These are phyloP conservation scores for Barnettozyma sp. DNA, from an alignment of 805 yeast genomes.

Conservation along the genomic window DNA sequence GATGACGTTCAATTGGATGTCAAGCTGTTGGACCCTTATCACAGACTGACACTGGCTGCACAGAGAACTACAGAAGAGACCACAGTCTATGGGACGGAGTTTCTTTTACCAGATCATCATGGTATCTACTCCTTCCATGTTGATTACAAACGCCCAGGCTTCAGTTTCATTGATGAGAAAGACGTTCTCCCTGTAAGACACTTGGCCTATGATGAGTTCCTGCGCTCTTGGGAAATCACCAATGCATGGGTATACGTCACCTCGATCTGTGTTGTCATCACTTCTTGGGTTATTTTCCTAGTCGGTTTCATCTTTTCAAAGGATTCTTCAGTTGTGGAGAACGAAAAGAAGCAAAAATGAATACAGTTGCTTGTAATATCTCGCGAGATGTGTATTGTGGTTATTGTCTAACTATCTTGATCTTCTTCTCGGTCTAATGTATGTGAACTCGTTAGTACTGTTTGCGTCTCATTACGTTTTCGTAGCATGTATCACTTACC, in stretches of 20 bases:
- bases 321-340: constrained; percentile 12
- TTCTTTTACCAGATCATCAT: constrained; percentile 88
- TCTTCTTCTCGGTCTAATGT: constrained; percentile 11
- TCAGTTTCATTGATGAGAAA: constrained; percentile 56
- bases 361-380: not conserved
- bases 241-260: constrained; percentile 89
- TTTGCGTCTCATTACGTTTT: too few relatives aligned
- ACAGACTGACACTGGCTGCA: constrained; percentile 59
- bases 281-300: constrained; percentile 76
- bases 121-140: constrained; percentile 88
- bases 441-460: constrained; percentile 10
- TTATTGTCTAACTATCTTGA: constrained; percentile 14
- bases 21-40: constrained; percentile 91
- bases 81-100: constrained; percentile 42
- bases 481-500: constrained; percentile 5
- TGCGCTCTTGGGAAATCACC: constrained; percentile 86
- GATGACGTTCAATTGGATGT: constrained; percentile 76
- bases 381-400: not conserved
- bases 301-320: constrained; percentile 40
- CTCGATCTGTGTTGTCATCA: constrained; percentile 59
- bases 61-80: constrained; percentile 30
- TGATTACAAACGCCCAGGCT: constrained; percentile 73
- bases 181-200: constrained; percentile 82
- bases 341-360: constrained; percentile 20
- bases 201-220: constrained; percentile 90